Evolutionary conservation across 805 yeast genomes (phyloP).

Genomic region (Lipomyces spencermartinsiae): DNA sequence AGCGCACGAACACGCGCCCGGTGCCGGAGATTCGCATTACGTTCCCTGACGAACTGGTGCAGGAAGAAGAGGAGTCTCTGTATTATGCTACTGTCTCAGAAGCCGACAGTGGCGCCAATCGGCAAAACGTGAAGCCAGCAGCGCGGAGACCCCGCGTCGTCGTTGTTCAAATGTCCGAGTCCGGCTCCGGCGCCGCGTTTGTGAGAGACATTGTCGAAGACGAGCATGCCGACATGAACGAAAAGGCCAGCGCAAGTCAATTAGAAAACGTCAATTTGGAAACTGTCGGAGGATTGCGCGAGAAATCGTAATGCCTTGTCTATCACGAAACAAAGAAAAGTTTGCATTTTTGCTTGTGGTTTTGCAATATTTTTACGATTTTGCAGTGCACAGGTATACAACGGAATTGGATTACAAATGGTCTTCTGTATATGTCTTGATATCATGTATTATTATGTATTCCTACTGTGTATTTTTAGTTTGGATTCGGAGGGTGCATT

Average conservation of each 20-base stretch:
- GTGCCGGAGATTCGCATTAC: conserved; percentile 36
- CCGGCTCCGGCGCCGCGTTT: conserved; percentile 32
- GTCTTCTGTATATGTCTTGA: neutral
- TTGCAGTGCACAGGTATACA: no score
- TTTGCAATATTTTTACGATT: neutral
- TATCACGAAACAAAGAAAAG: neutral
- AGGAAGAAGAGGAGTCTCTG: conserved; percentile 9
- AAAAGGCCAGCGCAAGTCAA: neutral
- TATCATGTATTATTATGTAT: conserved; percentile 5
- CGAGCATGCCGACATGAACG: conserved; percentile 13
- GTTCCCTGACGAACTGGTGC: conserved; percentile 29
- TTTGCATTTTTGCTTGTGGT: neutral
- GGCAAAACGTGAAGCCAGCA: neutral
- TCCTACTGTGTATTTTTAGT: neutral
- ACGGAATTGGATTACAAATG: neutral
- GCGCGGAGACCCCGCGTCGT: conserved; percentile 25
- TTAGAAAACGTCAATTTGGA: conserved; percentile 13
- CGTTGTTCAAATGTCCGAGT: conserved; percentile 33
- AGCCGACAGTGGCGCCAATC: neutral
- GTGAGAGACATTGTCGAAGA: conserved; percentile 29
- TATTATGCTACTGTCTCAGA: neutral
- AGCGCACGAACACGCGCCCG: neutral
- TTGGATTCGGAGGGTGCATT: neutral
- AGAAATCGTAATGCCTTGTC: neutral
- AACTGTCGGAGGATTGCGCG: conserved; percentile 9